phyloP scores from a whole-genome alignment of 306 rosid genomes.

The Corylus americana region DNA sequence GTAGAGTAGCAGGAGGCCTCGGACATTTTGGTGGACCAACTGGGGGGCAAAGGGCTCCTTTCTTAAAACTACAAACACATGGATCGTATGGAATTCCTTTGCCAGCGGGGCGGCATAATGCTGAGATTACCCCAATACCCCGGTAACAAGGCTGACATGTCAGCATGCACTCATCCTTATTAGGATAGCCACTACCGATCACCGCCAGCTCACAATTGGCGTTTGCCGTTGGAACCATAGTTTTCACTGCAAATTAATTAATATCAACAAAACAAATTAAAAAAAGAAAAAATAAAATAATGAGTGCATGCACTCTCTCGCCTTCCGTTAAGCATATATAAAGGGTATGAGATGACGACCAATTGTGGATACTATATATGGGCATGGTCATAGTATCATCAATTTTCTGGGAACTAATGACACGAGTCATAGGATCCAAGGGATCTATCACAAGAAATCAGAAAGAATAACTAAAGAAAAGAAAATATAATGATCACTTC shows the following conservation, averaged over 20 bases:
- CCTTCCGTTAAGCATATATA: too few species aligned
- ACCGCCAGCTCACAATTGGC: not conserved
- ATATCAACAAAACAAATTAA: conserved; percentile 2
- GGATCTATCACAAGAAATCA: too few species aligned
- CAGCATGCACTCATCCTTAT: not conserved
- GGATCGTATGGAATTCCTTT: not conserved
- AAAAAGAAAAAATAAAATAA: not conserved
- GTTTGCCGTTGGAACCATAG: not conserved
- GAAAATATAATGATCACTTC: too few species aligned
- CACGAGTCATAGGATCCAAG: too few species aligned
- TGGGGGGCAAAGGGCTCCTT: conserved; percentile 24
- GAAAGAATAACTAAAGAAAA: too few species aligned
- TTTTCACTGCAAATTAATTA: not conserved
- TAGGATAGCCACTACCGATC: conserved; percentile 19
- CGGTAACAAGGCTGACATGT: conserved; percentile 28
- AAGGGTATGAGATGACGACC: too few species aligned
- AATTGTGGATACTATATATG: too few species aligned
- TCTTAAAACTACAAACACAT: not conserved
- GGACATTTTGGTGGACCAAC: conserved; percentile 18
- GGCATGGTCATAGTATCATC: too few species aligned
- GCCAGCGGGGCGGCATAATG: not conserved
- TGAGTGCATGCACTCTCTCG: too few species aligned
- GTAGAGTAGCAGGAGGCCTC: not conserved
- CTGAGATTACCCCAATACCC: not conserved
- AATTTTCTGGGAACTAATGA: too few species aligned